Evolutionary conservation across 495 filamentous ascomycete genomes (phyloP).

Genomic region (Schizothecium vesticola): DNA sequence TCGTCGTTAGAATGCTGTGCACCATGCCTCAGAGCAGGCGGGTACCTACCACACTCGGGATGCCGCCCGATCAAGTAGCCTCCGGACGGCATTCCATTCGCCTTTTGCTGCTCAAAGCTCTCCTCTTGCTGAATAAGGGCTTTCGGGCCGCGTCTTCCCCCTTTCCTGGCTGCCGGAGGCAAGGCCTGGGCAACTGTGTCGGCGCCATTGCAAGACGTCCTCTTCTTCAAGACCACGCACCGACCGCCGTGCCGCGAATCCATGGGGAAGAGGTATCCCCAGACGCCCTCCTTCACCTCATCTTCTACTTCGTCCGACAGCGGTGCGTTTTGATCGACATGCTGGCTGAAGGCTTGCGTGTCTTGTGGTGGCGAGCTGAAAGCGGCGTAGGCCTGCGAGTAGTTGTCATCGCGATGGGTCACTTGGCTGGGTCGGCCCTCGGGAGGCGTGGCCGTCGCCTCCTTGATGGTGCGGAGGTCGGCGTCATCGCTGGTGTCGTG

Average conservation of each 20-base stretch:
- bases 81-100: constrained; percentile 57
- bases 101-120: constrained; percentile 52
- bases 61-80: constrained; percentile 92
- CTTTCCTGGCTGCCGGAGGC: constrained; percentile 16
- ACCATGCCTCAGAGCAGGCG: not conserved
- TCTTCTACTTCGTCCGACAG: constrained; percentile 79
- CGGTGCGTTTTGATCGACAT: constrained; percentile 64
- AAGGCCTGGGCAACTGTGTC: constrained; percentile 28
- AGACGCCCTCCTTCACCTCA: constrained; percentile 83
- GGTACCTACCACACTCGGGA: constrained; percentile 79
- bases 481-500: constrained; percentile 55
- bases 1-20: not conserved
- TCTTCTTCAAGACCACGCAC: constrained; percentile 65
- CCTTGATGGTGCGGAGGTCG: constrained; percentile 52
- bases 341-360: constrained; percentile 75
- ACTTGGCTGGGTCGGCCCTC: constrained; percentile 55
- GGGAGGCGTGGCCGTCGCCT: constrained; percentile 67
- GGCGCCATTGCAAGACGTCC: constrained; percentile 57
- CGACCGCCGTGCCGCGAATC: constrained; percentile 60
- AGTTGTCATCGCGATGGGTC: constrained; percentile 39
- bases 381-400: constrained; percentile 41
- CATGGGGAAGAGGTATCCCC: constrained; percentile 89
- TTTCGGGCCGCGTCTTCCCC: constrained; percentile 36
- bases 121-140: constrained; percentile 48
- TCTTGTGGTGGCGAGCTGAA: constrained; percentile 53